Percentiles rank a stretch among this genome's conserved stretches.
phyloP scores from a whole-genome alignment of 441 rosid genomes.

The Populus hybrid region DNA sequence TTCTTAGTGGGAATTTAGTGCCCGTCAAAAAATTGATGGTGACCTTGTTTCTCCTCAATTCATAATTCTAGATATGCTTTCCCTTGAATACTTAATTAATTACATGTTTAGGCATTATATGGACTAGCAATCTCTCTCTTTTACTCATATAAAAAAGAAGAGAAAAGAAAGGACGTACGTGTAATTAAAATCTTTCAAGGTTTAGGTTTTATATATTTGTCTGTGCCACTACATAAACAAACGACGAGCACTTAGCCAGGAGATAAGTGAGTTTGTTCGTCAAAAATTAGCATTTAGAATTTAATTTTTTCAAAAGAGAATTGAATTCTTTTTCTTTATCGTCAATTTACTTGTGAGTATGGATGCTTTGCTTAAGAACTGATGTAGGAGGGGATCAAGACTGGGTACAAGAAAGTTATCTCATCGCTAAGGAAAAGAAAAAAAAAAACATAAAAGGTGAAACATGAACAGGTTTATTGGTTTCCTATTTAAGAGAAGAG shows the following conservation, averaged over 20 bases:
- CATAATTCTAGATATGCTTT: neutral
- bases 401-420: neutral
- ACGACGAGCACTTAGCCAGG: neutral
- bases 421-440: neutral
- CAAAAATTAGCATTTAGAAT: neutral
- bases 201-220: neutral
- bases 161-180: neutral
- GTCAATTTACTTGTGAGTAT: too few relatives aligned
- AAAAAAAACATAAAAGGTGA: neutral
- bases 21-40: conserved; percentile 21
- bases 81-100: conserved; percentile 3
- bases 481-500: conserved; percentile 13
- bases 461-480: conserved; percentile 1
- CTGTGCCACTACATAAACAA: neutral
- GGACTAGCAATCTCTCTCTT: conserved; percentile 16
- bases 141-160: conserved; percentile 4
- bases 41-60: conserved; percentile 11
- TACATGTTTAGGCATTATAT: conserved; percentile 22
- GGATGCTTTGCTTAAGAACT: neutral
- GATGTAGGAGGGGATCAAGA: neutral
- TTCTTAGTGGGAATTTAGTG: conserved; percentile 31
- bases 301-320: neutral
- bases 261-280: neutral
- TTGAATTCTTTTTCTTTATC: too few relatives aligned
- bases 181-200: neutral